Evolutionary conservation across 2,329 filamentous ascomycete species (phyloP).

Genomic region (Acrocalymma vagum): DNA sequence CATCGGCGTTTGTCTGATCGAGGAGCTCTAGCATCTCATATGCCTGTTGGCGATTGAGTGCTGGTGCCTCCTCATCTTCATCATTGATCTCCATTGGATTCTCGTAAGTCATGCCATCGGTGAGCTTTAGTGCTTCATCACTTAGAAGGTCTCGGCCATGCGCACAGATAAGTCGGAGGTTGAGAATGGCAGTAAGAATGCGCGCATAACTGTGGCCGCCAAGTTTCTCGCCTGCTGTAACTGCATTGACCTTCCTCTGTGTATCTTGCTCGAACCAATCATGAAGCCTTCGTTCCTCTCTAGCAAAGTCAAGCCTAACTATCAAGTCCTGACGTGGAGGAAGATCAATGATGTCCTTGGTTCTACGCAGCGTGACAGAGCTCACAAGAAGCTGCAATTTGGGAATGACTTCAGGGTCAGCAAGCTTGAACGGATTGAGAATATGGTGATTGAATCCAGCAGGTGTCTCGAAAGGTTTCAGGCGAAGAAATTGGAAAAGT

Average conservation of each 20-base stretch:
- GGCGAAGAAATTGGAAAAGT: constrained; percentile 82
- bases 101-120: constrained; percentile 82
- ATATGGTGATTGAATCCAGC: constrained; percentile 81
- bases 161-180: constrained; percentile 88
- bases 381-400: constrained; percentile 90
- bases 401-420: constrained; percentile 82
- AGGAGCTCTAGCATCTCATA: constrained; percentile 88
- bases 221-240: constrained; percentile 71
- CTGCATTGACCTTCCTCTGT: constrained; percentile 78
- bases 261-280: constrained; percentile 85
- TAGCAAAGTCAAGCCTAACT: constrained; percentile 76
- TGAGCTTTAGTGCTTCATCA: constrained; percentile 80
- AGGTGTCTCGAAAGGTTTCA: constrained; percentile 85
- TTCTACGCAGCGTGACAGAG: constrained; percentile 88
- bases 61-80: constrained; percentile 69
- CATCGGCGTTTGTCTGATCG: constrained; percentile 79
- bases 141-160: constrained; percentile 92
- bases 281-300: constrained; percentile 79
- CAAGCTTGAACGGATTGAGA: constrained; percentile 84
- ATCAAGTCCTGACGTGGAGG: constrained; percentile 80
- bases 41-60: constrained; percentile 73
- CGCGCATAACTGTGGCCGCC: constrained; percentile 92
- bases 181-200: constrained; percentile 89
- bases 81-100: constrained; percentile 91
- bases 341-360: constrained; percentile 79